Base-by-base conservation (phyloP, 495 filamentous ascomycete genomes). In the Aeminium ludgeri region DNA sequence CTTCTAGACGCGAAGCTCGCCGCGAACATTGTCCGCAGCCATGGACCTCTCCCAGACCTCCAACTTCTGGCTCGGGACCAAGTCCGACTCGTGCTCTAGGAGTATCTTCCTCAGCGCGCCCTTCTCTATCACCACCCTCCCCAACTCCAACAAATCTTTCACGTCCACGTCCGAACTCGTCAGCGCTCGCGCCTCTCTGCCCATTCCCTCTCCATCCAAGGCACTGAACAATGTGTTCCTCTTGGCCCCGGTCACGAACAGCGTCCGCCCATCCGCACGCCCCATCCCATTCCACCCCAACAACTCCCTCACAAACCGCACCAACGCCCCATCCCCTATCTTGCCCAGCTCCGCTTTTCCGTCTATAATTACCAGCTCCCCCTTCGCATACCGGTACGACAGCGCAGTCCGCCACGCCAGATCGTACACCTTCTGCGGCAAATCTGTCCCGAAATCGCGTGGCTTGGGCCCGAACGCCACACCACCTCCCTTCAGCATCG, bases 351-450 rank as follows among this genome's bases (percentile, higher is more conserved):
- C 74, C 48, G 81, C 67, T 25, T 68, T 65, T 48, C 80, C 76
- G 45, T 85, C 76, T 48, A 89, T 71, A 34, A 96, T 72, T 35
- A 95, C 65, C 58, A 99, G 61, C 65, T 95, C 80, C 13, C 83
- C 86, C 43, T 78, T 76, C 42, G 71, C 64, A 61, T 86, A 96
- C 32, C 91, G 74, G 61, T 92, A 93, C 49, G 80, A 86, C 41
- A 99, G 68, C 1, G 91, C 91, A 27, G 80, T 96, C 54, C 91
- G 74, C 85, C 85, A 96, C 10, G 91, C 91, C 53, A 91, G 62
- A 57, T 95, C 86, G 62, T 99, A 99, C 35, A 94, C 76, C 68
- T 95, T 94, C 49, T 68, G 68, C 36, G 79, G 86, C 43, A 99
- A 66, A 27, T 67, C 71, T 13, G 84, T 86, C 38, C 73, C 72